These are phyloP conservation scores for Hyparrhenia diplandra DNA, from an alignment of 176 grass and related monocot genomes.

Conservation along the genomic window DNA sequence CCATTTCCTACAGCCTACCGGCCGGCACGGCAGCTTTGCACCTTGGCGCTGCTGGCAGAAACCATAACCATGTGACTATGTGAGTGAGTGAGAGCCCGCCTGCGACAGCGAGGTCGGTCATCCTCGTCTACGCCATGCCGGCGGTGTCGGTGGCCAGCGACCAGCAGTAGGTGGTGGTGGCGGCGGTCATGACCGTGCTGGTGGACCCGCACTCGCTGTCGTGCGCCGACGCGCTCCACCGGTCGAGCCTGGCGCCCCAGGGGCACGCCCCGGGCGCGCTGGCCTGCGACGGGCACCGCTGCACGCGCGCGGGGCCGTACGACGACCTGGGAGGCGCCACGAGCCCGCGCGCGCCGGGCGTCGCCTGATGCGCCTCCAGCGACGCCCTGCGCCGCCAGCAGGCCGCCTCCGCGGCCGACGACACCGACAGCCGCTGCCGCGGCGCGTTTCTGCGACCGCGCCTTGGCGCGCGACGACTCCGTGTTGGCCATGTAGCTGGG, in stretches of 20 bases:
- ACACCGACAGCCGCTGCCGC: constrained; percentile 51
- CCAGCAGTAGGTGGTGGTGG: constrained; percentile 57
- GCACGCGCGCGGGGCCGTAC: constrained; percentile 19
- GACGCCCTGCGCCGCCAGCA: constrained; percentile 44
- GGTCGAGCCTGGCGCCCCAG: constrained; percentile 62
- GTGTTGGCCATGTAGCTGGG: constrained; percentile 91
- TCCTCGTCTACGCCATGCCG: constrained; percentile 36
- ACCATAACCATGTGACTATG: neutral
- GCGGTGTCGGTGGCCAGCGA: constrained; percentile 28
- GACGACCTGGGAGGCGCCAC: neutral
- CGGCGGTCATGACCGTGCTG: constrained; percentile 67
- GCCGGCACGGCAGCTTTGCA: neutral
- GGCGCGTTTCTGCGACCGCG: constrained; percentile 74
- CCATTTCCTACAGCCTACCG: neutral
- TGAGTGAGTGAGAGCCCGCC: neutral
- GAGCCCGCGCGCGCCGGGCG: neutral
- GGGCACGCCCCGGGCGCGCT: constrained; percentile 41
- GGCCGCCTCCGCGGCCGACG: constrained; percentile 22
- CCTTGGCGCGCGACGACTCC: constrained; percentile 73
- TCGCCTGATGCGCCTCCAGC: constrained; percentile 36
- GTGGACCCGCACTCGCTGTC: constrained; percentile 84
- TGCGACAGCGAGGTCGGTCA: neutral
- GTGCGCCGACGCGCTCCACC: constrained; percentile 54
- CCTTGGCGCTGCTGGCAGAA: neutral
- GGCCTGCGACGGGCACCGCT: constrained; percentile 47